Conservation (phyloP, 2,329 filamentous ascomycete species). For the Penicillium sp. region DNA sequence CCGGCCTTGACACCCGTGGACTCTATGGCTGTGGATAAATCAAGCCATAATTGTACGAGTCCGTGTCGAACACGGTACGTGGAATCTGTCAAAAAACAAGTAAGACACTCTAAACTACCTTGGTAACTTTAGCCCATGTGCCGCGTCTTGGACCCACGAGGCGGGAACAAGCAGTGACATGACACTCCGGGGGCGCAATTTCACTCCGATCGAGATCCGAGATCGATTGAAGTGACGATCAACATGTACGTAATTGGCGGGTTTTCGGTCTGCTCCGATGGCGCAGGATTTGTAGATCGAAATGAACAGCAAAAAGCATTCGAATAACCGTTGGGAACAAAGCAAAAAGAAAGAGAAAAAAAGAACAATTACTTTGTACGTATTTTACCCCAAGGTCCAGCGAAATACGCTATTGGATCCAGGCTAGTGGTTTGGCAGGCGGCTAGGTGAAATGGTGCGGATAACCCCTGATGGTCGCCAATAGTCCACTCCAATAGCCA, state of each 20-base stretch:
- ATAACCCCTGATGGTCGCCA: slow-evolving; percentile 17
- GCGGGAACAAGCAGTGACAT: slow-evolving; percentile 9
- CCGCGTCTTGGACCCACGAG: slow-evolving; percentile 19
- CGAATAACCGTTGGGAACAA: not conserved
- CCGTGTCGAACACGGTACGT: too few species aligned
- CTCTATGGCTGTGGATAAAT: not conserved
- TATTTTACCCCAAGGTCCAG: not conserved
- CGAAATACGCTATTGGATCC: slow-evolving; percentile 14
- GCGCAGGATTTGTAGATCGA: not conserved
- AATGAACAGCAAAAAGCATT: not conserved
- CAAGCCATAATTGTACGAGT: not conserved
- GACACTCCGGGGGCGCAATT: slow-evolving; percentile 9
- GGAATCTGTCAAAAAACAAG: not conserved
- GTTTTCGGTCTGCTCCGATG: not conserved
- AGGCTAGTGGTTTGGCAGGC: slow-evolving; percentile 19
- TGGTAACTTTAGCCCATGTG: slow-evolving; percentile 4
- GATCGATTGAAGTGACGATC: slow-evolving; percentile 1
- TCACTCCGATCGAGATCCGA: slow-evolving; percentile 6
- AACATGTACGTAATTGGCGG: not conserved
- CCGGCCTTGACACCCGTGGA: not conserved
- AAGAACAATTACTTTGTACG: not conserved
- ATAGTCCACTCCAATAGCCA: slow-evolving; percentile 18
- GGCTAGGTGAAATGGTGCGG: slow-evolving; percentile 12
- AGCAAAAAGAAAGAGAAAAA: not conserved
- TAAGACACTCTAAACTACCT: not conserved